These are phyloP conservation scores for Backusella australiensis DNA, from an alignment of 192 early-diverging fungal species.

Conservation along the genomic window DNA sequence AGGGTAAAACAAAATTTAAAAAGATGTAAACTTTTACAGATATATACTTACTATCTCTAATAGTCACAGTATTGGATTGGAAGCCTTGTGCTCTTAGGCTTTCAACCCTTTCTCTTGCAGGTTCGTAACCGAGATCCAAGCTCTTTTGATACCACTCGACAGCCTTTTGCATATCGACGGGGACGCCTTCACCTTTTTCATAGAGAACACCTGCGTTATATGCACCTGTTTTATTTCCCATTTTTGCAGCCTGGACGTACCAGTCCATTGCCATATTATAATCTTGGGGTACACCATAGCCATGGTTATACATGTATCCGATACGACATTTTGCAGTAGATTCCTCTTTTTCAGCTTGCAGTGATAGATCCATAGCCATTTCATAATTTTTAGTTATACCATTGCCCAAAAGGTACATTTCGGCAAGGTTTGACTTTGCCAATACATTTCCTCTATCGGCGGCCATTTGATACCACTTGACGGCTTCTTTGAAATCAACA, in stretches of 20 bases:
- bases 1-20: neutral
- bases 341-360: slow-evolving; percentile 2
- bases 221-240: neutral
- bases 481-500: slow-evolving; percentile 19
- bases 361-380: neutral
- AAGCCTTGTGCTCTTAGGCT: neutral
- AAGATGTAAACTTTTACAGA: neutral
- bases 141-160: neutral
- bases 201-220: neutral
- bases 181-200: neutral
- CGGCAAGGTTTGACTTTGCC: neutral
- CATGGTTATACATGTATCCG: neutral
- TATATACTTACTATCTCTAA: neutral
- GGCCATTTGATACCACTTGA: slow-evolving; percentile 19
- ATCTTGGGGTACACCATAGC: neutral
- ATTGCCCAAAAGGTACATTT: neutral
- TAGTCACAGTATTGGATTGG: neutral
- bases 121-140: neutral
- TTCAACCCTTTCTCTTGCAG: neutral
- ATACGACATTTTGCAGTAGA: neutral
- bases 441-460: neutral
- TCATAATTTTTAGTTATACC: neutral
- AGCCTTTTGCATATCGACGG: neutral
- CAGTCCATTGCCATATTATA: neutral
- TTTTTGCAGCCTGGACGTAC: neutral